These are phyloP conservation scores for Saussurea involucrata DNA, from an alignment of 129 eudicot species.

Conservation along the genomic window DNA sequence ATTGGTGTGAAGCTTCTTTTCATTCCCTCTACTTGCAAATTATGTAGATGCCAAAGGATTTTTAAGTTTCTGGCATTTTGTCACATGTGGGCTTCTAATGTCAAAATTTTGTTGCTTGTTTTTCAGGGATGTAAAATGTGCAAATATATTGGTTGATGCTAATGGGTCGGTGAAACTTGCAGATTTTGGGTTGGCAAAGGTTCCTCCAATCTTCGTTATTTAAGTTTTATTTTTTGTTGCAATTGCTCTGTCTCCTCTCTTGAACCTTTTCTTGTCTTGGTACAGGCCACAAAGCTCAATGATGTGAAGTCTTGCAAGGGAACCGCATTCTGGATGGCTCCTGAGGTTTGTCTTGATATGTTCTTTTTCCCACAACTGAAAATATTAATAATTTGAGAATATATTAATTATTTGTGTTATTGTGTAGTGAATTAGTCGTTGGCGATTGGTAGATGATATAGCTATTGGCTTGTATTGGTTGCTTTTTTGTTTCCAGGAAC, in stretches of 20 bases:
- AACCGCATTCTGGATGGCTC: conserved; percentile 98
- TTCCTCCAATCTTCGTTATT: conserved; percentile 13
- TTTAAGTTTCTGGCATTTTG: neutral
- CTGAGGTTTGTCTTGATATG: conserved; percentile 67
- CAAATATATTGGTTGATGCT: conserved; percentile 80
- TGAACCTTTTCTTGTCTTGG: conserved; percentile 14
- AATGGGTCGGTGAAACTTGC: conserved; percentile 90
- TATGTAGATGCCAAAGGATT: conserved; percentile 1
- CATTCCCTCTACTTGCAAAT: neutral
- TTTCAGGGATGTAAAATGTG: conserved; percentile 95
- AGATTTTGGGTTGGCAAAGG: conserved; percentile 99
- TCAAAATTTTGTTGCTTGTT: conserved; percentile 9
- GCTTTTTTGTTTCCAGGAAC: conserved; percentile 1
- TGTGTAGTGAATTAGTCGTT: neutral
- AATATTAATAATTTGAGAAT: conserved; percentile 1
- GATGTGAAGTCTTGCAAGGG: conserved; percentile 92
- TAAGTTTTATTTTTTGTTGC: neutral
- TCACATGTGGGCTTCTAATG: conserved; percentile 7
- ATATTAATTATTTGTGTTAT: neutral
- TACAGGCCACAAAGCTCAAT: conserved; percentile 74
- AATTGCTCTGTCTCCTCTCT: neutral
- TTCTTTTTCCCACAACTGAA: neutral
- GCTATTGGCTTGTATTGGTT: neutral
- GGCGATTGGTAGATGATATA: conserved; percentile 3
- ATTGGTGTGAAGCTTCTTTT: neutral